These are phyloP conservation scores for Spirogloea muscicola DNA, from an alignment of 139 green algal genomes.

Conservation along the genomic window DNA sequence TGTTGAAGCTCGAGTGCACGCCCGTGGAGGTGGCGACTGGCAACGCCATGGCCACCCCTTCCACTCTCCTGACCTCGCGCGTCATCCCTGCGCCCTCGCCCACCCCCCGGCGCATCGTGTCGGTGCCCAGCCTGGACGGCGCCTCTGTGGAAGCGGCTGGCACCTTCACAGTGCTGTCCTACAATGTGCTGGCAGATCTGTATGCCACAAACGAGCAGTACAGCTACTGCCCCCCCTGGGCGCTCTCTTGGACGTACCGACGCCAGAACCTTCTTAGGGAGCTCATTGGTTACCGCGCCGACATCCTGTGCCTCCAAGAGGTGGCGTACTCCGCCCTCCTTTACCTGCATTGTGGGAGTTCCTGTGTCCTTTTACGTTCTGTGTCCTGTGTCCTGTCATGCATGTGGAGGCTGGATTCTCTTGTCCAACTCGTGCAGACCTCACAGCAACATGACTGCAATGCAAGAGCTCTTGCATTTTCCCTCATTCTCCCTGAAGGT, in stretches of 20 bases:
- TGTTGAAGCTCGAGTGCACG: slow-evolving; percentile 78
- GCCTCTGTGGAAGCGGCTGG: slow-evolving; percentile 25
- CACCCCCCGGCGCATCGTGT: slow-evolving; percentile 67
- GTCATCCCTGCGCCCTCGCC: slow-evolving; percentile 71
- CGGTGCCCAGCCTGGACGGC: slow-evolving; percentile 53
- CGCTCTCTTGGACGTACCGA: slow-evolving; percentile 87
- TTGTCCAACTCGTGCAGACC: no score
- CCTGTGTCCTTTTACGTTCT: no score
- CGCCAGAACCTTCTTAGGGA: slow-evolving; percentile 88
- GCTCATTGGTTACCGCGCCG: slow-evolving; percentile 79
- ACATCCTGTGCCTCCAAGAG: slow-evolving; percentile 96
- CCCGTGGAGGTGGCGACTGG: slow-evolving; percentile 34
- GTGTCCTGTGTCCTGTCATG: no score
- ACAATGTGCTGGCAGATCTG: slow-evolving; percentile 96
- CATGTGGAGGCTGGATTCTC: no score
- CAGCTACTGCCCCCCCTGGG: slow-evolving; percentile 80
- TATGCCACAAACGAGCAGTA: slow-evolving; percentile 89
- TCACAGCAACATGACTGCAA: no score
- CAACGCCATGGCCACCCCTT: slow-evolving; percentile 16
- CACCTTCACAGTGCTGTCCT: slow-evolving; percentile 88
- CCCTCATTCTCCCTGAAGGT: no score
- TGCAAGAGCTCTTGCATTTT: no score
- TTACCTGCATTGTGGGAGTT: no score
- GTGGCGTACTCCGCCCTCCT: slow-evolving; percentile 13
- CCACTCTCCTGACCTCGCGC: slow-evolving; percentile 63